Conservation (phyloP, 805 yeast species). For the Clavispora asparagi region DNA sequence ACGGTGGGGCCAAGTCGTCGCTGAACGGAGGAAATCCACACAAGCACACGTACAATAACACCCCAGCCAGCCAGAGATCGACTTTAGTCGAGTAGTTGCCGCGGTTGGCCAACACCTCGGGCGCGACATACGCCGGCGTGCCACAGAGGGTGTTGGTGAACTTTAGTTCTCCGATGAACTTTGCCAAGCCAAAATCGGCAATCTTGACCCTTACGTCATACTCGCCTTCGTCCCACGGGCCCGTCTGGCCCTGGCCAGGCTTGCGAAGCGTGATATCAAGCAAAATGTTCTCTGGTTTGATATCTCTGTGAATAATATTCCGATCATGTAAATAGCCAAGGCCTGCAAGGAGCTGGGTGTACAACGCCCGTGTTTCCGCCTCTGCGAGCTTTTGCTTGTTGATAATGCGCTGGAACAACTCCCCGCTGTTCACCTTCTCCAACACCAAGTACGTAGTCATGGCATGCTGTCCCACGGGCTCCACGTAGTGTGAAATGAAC, state of each 20-base stretch:
- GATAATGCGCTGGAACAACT: slow-evolving; percentile 66
- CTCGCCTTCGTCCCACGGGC: slow-evolving; percentile 60
- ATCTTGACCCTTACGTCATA: slow-evolving; percentile 63
- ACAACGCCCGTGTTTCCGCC: slow-evolving; percentile 57
- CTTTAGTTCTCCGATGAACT: slow-evolving; percentile 63
- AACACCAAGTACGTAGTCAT: slow-evolving; percentile 58
- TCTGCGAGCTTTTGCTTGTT: slow-evolving; percentile 57
- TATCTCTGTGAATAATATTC: slow-evolving; percentile 41
- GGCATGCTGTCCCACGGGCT: slow-evolving; percentile 46
- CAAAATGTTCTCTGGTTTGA: slow-evolving; percentile 41
- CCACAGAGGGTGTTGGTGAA: slow-evolving; percentile 80
- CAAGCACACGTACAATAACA: slow-evolving; percentile 67
- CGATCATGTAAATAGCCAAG: slow-evolving; percentile 34
- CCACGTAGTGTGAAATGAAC: slow-evolving; percentile 53
- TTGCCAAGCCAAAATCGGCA: slow-evolving; percentile 77
- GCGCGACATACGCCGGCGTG: slow-evolving; percentile 85
- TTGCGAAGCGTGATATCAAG: slow-evolving; percentile 46
- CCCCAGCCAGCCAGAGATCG: slow-evolving; percentile 82
- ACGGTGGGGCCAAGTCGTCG: slow-evolving; percentile 76
- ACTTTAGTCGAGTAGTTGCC: slow-evolving; percentile 64
- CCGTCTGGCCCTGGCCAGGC: slow-evolving; percentile 28
- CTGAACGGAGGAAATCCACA: slow-evolving; percentile 86
- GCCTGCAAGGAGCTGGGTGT: slow-evolving; percentile 41
- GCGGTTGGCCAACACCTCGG: slow-evolving; percentile 60
- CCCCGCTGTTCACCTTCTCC: slow-evolving; percentile 73